Evolutionary conservation across 306 rosid genomes (phyloP), one percentile per base, ranked within the genome.

Genomic region (Arachis stenosperma): DNA sequence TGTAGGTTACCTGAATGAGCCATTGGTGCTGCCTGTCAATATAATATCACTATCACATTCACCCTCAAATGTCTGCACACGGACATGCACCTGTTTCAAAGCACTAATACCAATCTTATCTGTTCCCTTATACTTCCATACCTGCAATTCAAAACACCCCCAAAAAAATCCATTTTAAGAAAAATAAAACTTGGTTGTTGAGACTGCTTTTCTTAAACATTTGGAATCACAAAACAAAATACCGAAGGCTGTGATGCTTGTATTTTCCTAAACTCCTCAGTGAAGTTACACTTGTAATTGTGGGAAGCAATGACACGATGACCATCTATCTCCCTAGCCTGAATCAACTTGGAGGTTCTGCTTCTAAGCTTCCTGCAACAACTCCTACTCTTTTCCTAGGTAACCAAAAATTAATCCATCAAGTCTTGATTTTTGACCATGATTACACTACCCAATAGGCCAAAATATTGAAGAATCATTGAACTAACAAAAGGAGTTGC

Each of bases 281-380:
- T 75, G 84, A 94, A 88, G 82, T 73, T 86, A 56, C 83, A 68
- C 70, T 82, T 91, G 61, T 82, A 73, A 82, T 37, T 71, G 59
- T 46, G 76, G 65, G 87, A 84, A 6, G 83, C 77, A 79, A 82
- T 81, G 61, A 79, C 65, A 73, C 70, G 78, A 66, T 77, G 79
- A 80, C 98, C 96, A 77, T 62, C 83, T 74, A 94, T 76, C 87
- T 91, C 97, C 84, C 96, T 88, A 39, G 72, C 86, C 52, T 79
- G 95, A 83, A 94, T 92, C 85, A 94, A 72, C 77, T 78, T 89
- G 8, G 78, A 66, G 7, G 88, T 84, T 78, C 70, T 86, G 65
- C 74, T 67, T 11, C 79, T 60, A 37, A 79, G 57, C 75, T 71
- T 74, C 75, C 67, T 60, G 63, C 81, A 51, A 51, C 76, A 60